These are phyloP conservation scores for Alternaria triticina DNA, from an alignment of 2,329 filamentous ascomycete genomes.

Conservation along the genomic window DNA sequence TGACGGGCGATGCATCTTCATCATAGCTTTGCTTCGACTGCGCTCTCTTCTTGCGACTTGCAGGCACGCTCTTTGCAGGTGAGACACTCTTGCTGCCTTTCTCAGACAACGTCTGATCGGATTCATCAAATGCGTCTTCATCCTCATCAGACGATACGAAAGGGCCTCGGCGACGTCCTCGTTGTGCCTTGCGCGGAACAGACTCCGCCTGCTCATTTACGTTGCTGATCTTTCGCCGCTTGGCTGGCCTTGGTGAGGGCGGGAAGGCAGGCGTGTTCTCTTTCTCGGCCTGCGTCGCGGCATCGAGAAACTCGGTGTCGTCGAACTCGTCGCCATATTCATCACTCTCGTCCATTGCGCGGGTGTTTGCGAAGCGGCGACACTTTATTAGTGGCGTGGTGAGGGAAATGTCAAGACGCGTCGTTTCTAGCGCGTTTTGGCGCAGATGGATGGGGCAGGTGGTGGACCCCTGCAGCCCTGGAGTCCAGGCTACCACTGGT, in stretches of 20 bases:
- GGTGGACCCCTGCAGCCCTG: conserved; percentile 27
- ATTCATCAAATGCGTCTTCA: conserved; percentile 16
- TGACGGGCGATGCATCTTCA: conserved; percentile 26
- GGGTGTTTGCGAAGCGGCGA: conserved; percentile 16
- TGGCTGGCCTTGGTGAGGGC: conserved; percentile 43
- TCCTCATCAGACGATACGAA: conserved; percentile 39
- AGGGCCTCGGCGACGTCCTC: conserved; percentile 22
- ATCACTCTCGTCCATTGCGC: conserved; percentile 50
- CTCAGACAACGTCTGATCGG: conserved; percentile 16
- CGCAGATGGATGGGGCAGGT: conserved; percentile 22
- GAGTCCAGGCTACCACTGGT: conserved; percentile 21
- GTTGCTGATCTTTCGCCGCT: conserved; percentile 43
- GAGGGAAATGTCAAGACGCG: conserved; percentile 28
- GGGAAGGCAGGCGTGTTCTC: conserved; percentile 41
- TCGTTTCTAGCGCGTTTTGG: conserved; percentile 34
- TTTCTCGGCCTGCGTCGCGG: conserved; percentile 59
- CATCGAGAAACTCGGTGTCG: conserved; percentile 70
- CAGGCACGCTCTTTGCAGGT: conserved; percentile 8
- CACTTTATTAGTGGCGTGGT: conserved; percentile 21
- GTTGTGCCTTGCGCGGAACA: conserved; percentile 30
- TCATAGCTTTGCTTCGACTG: conserved; percentile 13
- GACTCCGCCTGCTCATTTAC: conserved; percentile 29
- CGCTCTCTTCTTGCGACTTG: conserved; percentile 21
- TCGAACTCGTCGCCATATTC: conserved; percentile 69
- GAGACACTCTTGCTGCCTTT: conserved; percentile 14